These are phyloP conservation scores for Arctostaphylos glauca DNA, from an alignment of 148 eudicot species.

Conservation along the genomic window DNA sequence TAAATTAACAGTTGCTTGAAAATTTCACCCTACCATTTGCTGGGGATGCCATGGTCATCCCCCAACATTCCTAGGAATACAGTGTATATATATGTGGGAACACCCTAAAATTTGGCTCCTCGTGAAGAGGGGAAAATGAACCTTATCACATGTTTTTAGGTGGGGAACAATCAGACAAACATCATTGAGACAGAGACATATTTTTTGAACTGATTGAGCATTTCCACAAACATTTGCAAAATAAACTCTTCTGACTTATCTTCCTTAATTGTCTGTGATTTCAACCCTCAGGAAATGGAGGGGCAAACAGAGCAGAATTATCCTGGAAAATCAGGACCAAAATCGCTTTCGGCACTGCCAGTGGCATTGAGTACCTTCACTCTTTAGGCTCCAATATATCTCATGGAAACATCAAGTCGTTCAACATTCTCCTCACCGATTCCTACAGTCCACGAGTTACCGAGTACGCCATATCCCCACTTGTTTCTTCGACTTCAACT, in stretches of 20 bases:
- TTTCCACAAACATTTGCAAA: too few species aligned
- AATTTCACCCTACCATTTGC: too few species aligned
- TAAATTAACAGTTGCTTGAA: not conserved
- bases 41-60: too few species aligned
- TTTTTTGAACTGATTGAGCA: not conserved
- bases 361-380: slow-evolving; percentile 32
- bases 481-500: not conserved
- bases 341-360: slow-evolving; percentile 29
- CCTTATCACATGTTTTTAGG: too few species aligned
- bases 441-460: not conserved
- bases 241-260: not conserved
- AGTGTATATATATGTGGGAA: too few species aligned
- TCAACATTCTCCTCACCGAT: slow-evolving; percentile 24
- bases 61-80: too few species aligned
- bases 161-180: too few species aligned
- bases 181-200: too few species aligned
- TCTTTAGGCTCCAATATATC: slow-evolving; percentile 17
- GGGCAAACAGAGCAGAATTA: slow-evolving; percentile 11
- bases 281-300: slow-evolving; percentile 18
- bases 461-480: slow-evolving; percentile 17
- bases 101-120: too few species aligned
- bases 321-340: slow-evolving; percentile 26
- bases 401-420: slow-evolving; percentile 31
- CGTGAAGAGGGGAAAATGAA: too few species aligned
- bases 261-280: not conserved